Percentiles rank a stretch among this genome's conserved stretches.
Evolutionary conservation across 1,284 basidiomycete species (phyloP).

Genomic region (Apiotrichum siamense): DNA sequence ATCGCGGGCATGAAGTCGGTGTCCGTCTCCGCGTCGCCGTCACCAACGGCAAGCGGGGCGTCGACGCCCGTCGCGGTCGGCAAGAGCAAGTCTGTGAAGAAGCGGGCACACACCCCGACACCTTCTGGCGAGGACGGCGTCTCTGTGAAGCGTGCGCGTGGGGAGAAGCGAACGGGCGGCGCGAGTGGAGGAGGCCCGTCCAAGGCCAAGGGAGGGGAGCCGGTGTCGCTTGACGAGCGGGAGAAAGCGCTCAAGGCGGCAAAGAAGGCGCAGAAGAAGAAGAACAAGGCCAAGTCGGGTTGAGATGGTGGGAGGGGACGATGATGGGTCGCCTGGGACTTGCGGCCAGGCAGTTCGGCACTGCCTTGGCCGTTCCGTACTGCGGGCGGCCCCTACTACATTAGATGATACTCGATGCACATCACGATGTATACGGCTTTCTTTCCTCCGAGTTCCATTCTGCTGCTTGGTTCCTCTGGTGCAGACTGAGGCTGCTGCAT

Average conservation of each 20-base stretch:
- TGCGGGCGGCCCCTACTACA: too few relatives aligned
- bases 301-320: too few relatives aligned
- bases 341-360: too few relatives aligned
- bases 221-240: slow-evolving; percentile 11
- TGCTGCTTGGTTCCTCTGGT: too few relatives aligned
- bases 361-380: too few relatives aligned
- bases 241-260: slow-evolving; percentile 20
- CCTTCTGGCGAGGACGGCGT: not conserved
- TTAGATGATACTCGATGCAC: too few relatives aligned
- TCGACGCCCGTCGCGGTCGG: too few relatives aligned
- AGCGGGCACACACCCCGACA: slow-evolving; percentile 5
- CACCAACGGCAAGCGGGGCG: not conserved
- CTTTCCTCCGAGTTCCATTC: too few relatives aligned
- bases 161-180: not conserved
- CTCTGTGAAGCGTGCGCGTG: not conserved
- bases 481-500: too few relatives aligned
- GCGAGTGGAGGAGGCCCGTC: not conserved
- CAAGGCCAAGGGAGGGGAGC: not conserved
- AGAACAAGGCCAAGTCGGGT: slow-evolving; percentile 4
- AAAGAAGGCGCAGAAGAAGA: slow-evolving; percentile 26
- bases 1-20: slow-evolving; percentile 5
- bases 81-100: not conserved
- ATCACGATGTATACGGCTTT: too few relatives aligned
- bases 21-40: not conserved
- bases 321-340: too few relatives aligned